Evolutionary conservation across 495 filamentous ascomycete genomes (phyloP), one percentile per base, ranked within the genome.

Genomic region (Umbilicaria muhlenbergii): DNA sequence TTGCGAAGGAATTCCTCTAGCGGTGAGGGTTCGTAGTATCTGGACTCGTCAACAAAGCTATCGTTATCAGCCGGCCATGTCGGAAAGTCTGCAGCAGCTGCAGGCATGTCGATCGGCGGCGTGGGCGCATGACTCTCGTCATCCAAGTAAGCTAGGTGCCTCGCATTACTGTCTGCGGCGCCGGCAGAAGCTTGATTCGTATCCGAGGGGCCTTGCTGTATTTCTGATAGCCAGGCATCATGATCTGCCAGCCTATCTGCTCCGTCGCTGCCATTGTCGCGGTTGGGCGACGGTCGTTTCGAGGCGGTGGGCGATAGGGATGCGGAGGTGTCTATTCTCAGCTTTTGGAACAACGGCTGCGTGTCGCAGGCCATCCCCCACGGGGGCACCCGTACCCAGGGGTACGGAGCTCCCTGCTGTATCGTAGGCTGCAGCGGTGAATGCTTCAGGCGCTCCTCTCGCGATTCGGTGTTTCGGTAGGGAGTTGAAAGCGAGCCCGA

Each of bases 1-100:
- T 60, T 53, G 24, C 61, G 58, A 16, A 71, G 44, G 39, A 64
- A 73, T 32, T 55, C 56, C 32, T 68, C 65, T 39, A 70, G 57
- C 2, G 66, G 62, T 2, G 64, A 68, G 1, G 55, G 53, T 3
- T 54, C 55, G 11, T 65, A 36, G 36, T 68, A 46, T 10, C 11
- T 34, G 15, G 46, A 41, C 6, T 36, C 42, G 32, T 28, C 24
- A 28, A 28, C 24, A 28, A 28, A 28, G 24, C 24, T 28, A 28
- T 28, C 38, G 35, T 51, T 51, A 45, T 53, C 48, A 28, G 32
- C 14, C 16, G 21, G 33, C 42, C 37, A 42, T 5, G 50, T 28
- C 32, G 36, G 32, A 40, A 21, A 44, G 38, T 42, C 41, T 24
- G 21, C 24, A 44, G n/a, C 48, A 34, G 46, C 11, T 42, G 32